Conservation (phyloP, 805 yeast species). For the Ogataea henricii region DNA sequence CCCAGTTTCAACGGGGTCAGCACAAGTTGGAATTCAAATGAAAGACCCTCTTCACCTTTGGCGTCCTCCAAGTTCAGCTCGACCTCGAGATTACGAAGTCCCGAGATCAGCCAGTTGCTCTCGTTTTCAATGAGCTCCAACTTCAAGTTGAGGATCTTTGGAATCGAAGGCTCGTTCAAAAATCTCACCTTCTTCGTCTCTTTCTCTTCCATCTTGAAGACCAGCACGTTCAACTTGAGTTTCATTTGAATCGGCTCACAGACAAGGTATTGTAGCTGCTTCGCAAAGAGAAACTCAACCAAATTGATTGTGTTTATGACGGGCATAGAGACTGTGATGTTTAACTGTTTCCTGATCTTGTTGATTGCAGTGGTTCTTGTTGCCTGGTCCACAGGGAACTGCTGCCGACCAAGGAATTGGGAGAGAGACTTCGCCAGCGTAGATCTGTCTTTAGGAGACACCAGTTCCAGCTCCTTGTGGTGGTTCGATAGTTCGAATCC, state of each 20-base stretch:
- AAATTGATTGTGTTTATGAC: constrained; percentile 59
- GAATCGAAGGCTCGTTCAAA: constrained; percentile 20
- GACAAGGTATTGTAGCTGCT: constrained; percentile 49
- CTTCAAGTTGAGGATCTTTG: constrained; percentile 22
- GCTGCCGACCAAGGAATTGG: constrained; percentile 14
- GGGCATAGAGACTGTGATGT: constrained; percentile 65
- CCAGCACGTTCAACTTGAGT: constrained; percentile 39
- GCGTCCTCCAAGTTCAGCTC: constrained; percentile 25
- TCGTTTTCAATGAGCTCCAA: constrained; percentile 44
- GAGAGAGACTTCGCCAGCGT: constrained; percentile 14
- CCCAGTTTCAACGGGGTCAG: constrained; percentile 81
- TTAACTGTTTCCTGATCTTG: constrained; percentile 20
- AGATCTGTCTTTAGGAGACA: constrained; percentile 18
- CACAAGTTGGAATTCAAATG: constrained; percentile 40
- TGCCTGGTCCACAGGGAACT: constrained; percentile 8
- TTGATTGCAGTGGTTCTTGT: constrained; percentile 5
- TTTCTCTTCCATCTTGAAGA: constrained; percentile 22
- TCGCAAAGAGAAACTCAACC: constrained; percentile 46
- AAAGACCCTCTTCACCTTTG: constrained; percentile 9
- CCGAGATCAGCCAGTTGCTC: constrained; percentile 74
- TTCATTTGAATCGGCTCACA: constrained; percentile 61
- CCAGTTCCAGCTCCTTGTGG: constrained; percentile 8
- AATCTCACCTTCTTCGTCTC: constrained; percentile 35
- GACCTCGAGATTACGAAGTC: constrained; percentile 56
- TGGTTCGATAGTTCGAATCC: constrained; percentile 15